Conservation (phyloP, 768 basidiomycete species). For the Amanita jacksonii region DNA sequence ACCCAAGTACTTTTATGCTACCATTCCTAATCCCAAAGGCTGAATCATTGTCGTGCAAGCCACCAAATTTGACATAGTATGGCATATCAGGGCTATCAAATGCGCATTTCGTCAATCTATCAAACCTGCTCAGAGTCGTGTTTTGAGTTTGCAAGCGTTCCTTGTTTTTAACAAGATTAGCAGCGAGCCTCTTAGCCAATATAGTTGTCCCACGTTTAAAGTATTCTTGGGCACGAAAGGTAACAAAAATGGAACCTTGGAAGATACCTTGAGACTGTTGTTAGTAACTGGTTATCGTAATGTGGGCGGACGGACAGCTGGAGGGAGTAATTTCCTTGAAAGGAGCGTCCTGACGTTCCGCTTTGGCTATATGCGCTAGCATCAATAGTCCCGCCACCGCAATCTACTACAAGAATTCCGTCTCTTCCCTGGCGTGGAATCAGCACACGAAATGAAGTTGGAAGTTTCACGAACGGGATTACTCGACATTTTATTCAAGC, state of each 20-base stretch:
- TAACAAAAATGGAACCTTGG: conserved; percentile 1
- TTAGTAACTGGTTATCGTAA: not conserved
- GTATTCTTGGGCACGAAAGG: not conserved
- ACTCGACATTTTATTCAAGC: conserved; percentile 31
- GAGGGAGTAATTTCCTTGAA: conserved; percentile 5
- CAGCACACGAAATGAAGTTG: conserved; percentile 1
- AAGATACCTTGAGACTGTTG: not conserved
- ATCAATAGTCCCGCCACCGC: conserved; percentile 7
- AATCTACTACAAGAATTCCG: conserved; percentile 1
- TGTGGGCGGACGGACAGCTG: not conserved
- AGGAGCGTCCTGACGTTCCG: not conserved
- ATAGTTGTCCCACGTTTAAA: not conserved
- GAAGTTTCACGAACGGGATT: conserved; percentile 19
- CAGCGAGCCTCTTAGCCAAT: not conserved
- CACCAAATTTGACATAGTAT: conserved; percentile 40
- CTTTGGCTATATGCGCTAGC: conserved; percentile 3
- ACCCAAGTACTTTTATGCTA: conserved; percentile 14
- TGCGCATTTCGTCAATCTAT: conserved; percentile 35
- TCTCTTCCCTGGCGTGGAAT: not conserved
- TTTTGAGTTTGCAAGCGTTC: not conserved
- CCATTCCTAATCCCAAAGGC: conserved; percentile 32
- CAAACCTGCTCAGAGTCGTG: conserved; percentile 31
- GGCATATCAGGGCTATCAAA: conserved; percentile 25
- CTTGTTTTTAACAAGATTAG: not conserved
- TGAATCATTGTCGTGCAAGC: conserved; percentile 28